phyloP scores from a whole-genome alignment of 2,329 filamentous ascomycete species.

The Talaromyces rugulosus region DNA sequence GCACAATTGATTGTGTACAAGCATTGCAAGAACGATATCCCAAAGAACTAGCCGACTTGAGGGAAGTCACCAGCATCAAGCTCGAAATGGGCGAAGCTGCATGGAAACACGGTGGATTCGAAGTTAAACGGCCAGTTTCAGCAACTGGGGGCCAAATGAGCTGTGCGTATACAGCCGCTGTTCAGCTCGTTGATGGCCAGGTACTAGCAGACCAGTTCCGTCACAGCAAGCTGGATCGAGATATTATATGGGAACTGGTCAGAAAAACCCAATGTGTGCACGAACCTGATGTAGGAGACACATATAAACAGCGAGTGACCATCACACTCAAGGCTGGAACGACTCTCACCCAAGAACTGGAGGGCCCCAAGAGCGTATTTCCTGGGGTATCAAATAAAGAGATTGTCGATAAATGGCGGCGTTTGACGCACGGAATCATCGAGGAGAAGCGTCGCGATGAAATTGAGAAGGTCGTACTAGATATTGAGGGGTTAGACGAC shows the following conservation, averaged over 20 bases:
- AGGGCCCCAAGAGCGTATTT: constrained; percentile 27
- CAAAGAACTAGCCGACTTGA: constrained; percentile 17
- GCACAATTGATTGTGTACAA: constrained; percentile 31
- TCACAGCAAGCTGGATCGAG: constrained; percentile 27
- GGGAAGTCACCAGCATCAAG: constrained; percentile 1
- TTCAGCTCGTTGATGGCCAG: constrained; percentile 34
- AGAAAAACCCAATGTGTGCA: constrained; percentile 24
- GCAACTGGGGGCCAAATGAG: constrained; percentile 40
- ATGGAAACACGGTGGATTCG: constrained; percentile 18
- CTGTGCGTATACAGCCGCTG: constrained; percentile 31
- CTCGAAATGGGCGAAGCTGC: constrained; percentile 8
- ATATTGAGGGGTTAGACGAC: constrained; percentile 24
- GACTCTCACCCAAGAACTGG: constrained; percentile 15
- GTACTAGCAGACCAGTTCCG: constrained; percentile 33
- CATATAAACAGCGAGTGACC: constrained; percentile 16
- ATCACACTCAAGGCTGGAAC: constrained; percentile 22
- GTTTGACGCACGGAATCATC: constrained; percentile 26
- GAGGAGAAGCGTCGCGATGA: constrained; percentile 18
- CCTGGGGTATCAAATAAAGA: constrained; percentile 34
- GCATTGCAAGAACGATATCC: constrained; percentile 28
- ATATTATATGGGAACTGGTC: constrained; percentile 33
- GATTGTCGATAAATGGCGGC: constrained; percentile 33
- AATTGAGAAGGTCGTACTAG: constrained; percentile 30
- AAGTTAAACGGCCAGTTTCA: constrained; percentile 28
- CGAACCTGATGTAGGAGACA: constrained; percentile 12